phyloP scores from a whole-genome alignment of 2,329 filamentous ascomycete species.

The Diaporthe destruens region DNA sequence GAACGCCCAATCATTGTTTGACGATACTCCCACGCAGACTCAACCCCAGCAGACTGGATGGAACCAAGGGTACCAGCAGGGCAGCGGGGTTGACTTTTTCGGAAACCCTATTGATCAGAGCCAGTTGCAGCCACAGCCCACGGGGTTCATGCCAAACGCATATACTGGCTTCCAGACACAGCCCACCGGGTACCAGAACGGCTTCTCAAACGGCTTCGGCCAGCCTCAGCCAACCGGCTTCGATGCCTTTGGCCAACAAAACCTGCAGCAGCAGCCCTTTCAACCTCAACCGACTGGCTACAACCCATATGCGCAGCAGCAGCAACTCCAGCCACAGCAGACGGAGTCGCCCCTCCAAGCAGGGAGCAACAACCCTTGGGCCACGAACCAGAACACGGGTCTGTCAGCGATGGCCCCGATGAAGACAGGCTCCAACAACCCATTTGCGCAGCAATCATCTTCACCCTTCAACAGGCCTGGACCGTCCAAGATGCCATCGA shows the following conservation, averaged over 20 bases:
- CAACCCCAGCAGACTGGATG: constrained; percentile 88
- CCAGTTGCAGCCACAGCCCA: constrained; percentile 82
- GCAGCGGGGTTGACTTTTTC: constrained; percentile 95
- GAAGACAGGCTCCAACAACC: constrained; percentile 97
- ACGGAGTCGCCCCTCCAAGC: constrained; percentile 74
- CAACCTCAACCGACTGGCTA: constrained; percentile 66
- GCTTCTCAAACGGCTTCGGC: constrained; percentile 77
- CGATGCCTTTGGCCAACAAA: constrained; percentile 75
- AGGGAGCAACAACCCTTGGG: constrained; percentile 96
- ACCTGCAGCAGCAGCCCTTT: constrained; percentile 54
- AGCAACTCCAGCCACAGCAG: constrained; percentile 63
- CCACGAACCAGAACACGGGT: constrained; percentile 68
- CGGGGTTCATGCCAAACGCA: constrained; percentile 73
- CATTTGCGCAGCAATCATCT: constrained; percentile 75
- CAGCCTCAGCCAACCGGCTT: constrained; percentile 75
- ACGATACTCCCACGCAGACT: constrained; percentile 75
- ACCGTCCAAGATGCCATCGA: constrained; percentile 67
- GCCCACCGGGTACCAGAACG: constrained; percentile 68
- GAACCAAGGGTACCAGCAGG: constrained; percentile 98
- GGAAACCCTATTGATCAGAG: constrained; percentile 90
- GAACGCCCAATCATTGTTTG: constrained; percentile 90
- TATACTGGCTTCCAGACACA: constrained; percentile 67
- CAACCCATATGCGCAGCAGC: constrained; percentile 64
- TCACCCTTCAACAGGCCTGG: constrained; percentile 72
- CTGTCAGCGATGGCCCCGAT: constrained; percentile 80